Evolutionary conservation across 345 rosid genomes (phyloP).

Genomic region (Durio zibethinus): DNA sequence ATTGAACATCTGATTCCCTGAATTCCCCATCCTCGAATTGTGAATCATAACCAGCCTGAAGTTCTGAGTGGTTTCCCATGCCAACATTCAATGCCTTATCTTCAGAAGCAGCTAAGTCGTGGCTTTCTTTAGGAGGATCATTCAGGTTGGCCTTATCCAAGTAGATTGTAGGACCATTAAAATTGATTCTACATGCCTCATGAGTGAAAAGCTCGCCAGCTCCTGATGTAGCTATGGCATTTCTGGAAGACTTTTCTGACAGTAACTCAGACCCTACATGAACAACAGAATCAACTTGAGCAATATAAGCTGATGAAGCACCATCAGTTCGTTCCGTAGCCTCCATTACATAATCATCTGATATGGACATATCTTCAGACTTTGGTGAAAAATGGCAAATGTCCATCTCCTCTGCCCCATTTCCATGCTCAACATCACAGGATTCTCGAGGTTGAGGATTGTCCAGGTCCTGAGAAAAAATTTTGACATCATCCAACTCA

Average conservation of each 20-base stretch:
- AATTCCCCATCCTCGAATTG: constrained; percentile 67
- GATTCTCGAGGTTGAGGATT: constrained; percentile 3
- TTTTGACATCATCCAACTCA: not conserved
- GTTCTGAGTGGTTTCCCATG: constrained; percentile 19
- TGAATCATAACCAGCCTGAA: constrained; percentile 53
- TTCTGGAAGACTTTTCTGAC: constrained; percentile 19
- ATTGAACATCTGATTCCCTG: constrained; percentile 39
- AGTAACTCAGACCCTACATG: constrained; percentile 11
- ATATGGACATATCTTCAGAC: not conserved
- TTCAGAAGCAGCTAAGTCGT: constrained; percentile 22
- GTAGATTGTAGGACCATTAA: constrained; percentile 8
- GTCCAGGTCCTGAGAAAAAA: constrained; percentile 14
- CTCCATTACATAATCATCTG: not conserved
- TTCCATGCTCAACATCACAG: constrained; percentile 13
- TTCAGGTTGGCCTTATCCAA: constrained; percentile 12
- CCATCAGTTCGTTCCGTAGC: not conserved
- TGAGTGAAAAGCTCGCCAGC: not conserved
- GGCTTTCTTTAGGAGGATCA: constrained; percentile 21
- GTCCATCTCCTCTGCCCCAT: constrained; percentile 13
- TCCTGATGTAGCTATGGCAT: not conserved
- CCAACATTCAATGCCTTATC: constrained; percentile 13
- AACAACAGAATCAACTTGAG: constrained; percentile 14
- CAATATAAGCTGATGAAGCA: not conserved
- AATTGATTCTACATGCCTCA: constrained; percentile 10
- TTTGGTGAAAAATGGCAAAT: not conserved